Conservation (phyloP, 768 basidiomycete species). For the Strobilomyces echinocephalus region DNA sequence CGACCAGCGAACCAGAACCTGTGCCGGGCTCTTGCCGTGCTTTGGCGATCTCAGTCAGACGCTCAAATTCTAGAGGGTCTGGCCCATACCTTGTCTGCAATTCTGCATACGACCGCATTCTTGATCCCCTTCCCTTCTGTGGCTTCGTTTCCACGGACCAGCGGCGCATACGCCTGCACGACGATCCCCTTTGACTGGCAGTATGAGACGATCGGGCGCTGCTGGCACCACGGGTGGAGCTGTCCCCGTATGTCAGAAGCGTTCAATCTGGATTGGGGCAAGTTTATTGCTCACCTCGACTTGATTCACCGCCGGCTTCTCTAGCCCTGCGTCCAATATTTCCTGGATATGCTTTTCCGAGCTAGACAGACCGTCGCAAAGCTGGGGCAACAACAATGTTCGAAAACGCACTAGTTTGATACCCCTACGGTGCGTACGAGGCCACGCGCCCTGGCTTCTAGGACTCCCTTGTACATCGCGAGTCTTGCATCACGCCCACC, state of each 20-base stretch:
- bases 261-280: not conserved
- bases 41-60: constrained; percentile 9
- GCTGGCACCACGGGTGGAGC: constrained; percentile 80
- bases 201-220: constrained; percentile 68
- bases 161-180: constrained; percentile 69
- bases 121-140: constrained; percentile 35
- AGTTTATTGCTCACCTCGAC: constrained; percentile 16
- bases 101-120: constrained; percentile 41
- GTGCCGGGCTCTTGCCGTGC: constrained; percentile 32
- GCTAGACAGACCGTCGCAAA: constrained; percentile 6
- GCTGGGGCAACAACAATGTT: not conserved
- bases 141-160: constrained; percentile 44
- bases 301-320: constrained; percentile 29
- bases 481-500: constrained; percentile 37
- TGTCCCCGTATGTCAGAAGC: constrained; percentile 23
- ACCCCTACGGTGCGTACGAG: constrained; percentile 40
- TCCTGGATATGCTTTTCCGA: constrained; percentile 26
- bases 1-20: constrained; percentile 50
- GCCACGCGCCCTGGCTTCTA: constrained; percentile 32
- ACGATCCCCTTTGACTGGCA: constrained; percentile 55
- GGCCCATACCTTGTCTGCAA: constrained; percentile 52
- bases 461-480: constrained; percentile 37
- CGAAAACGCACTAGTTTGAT: constrained; percentile 41
- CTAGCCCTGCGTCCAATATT: constrained; percentile 22
- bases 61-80: not conserved